These are phyloP conservation scores for Camellia lanceoleosa DNA, from an alignment of 148 eudicot genomes.

Conservation along the genomic window DNA sequence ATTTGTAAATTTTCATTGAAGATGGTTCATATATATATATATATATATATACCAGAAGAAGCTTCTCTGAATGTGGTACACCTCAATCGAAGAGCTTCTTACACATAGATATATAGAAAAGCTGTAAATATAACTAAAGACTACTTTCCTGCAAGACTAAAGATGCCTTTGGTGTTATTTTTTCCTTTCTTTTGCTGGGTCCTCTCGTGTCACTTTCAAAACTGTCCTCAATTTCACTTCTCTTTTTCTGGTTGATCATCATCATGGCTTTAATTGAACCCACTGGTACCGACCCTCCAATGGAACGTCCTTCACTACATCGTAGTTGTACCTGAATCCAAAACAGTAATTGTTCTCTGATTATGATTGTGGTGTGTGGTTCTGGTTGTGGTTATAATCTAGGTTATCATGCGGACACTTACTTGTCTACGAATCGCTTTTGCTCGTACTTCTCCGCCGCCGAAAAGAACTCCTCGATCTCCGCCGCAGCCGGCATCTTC, in stretches of 20 bases:
- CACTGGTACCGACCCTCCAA: conserved; percentile 50
- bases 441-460: conserved; percentile 42
- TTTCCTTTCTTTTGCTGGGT: no score
- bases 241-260: background rate
- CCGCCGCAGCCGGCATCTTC: conserved; percentile 33
- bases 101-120: background rate
- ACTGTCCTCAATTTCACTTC: background rate
- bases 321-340: conserved; percentile 46
- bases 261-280: conserved; percentile 37
- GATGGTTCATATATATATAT: no score
- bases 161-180: background rate
- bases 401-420: conserved; percentile 23
- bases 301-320: conserved; percentile 41
- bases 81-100: conserved; percentile 12
- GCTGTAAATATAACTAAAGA: conserved; percentile 13
- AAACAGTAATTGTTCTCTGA: background rate
- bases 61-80: conserved; percentile 12
- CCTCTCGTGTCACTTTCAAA: background rate
- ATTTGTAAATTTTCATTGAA: no score
- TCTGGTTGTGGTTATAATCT: background rate
- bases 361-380: background rate
- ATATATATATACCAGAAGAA: background rate
- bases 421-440: conserved; percentile 44
- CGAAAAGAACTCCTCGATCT: conserved; percentile 48
- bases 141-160: background rate